Evolutionary conservation across 495 filamentous ascomycete genomes (phyloP), one percentile per base, ranked within the genome.

Genomic region (Talaromyces stipitatus): DNA sequence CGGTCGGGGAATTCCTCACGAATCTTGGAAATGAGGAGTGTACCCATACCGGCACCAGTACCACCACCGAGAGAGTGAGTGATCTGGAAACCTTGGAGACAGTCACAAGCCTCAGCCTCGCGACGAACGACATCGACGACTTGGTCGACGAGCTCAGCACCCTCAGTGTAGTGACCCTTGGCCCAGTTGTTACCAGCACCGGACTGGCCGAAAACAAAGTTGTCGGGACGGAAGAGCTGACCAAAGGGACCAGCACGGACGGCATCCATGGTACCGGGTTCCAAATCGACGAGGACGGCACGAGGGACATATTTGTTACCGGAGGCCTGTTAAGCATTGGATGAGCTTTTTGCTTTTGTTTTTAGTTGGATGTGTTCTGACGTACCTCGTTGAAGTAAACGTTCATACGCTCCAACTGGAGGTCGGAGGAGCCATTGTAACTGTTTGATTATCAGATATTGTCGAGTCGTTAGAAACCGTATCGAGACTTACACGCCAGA

Each of bases 181-280:
- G 94, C 94, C 94, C 94, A 99, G 83, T 97, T 99, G 89, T 99
- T 99, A 79, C 94, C 94, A 67, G 94, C 94, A 82, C 94, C 92
- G 63, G 94, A 97, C 80, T 99, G 94, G 62, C 94, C 94, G 78
- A 97, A 97, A 71, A 99, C 90, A 81, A 99, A 97, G 86, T 99
- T 99, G 82, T 99, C 94, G 68, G 94, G 94, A 66, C 94, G 92
- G 90, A 99, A 99, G 69, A 99, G 91, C 80, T 96, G 88, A 67
- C 94, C 94, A 76, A 99, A 99, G 61, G 94, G 94, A 75, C 95
- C 94, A 68, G 94, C 90, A 76, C 94, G 95, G 78, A 99, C 94
- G 63, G 94, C 94, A 66, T 99, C 94, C 95, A 99, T 99, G 75
- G 94, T 97, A 70, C 79, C 79, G 63, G 94, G 94, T 81, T 99